Conservation (phyloP, 495 filamentous ascomycete species). For the Platismatia glauca region DNA sequence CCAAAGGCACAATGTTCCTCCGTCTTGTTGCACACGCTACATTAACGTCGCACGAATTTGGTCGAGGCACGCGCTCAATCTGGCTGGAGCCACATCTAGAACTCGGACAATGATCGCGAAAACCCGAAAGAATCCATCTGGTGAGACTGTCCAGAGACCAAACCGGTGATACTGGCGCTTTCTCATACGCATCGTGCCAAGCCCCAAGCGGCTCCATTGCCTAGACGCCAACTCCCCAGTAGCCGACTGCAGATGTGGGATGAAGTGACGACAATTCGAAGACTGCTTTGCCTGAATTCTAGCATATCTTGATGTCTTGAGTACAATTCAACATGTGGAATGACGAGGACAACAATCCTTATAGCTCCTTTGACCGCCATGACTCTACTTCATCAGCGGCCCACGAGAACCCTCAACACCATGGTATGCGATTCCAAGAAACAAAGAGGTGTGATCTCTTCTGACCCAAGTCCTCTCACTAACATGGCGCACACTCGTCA, state of each 20-base stretch:
- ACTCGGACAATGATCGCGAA: too few species aligned
- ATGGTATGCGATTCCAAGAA: constrained; percentile 32
- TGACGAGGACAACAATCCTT: constrained; percentile 92
- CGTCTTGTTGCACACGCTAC: not conserved
- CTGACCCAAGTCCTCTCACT: not conserved
- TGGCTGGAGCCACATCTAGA: too few species aligned
- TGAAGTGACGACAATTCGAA: not conserved
- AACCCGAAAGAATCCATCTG: not conserved
- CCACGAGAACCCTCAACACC: constrained; percentile 52
- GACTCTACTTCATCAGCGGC: constrained; percentile 44
- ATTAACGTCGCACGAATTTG: too few species aligned
- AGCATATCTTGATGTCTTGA: not conserved
- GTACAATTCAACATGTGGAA: constrained; percentile 54
- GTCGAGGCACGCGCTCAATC: too few species aligned
- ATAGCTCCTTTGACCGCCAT: constrained; percentile 78
- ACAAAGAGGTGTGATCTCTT: not conserved
- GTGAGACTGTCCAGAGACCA: not conserved
- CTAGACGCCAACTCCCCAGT: not conserved
- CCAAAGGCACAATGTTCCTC: not conserved
- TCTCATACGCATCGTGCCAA: not conserved
- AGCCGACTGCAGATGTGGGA: not conserved
- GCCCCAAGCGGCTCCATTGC: too few species aligned
- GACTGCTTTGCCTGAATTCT: not conserved
- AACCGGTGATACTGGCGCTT: too few species aligned
- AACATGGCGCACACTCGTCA: constrained; percentile 18